Base-by-base conservation (phyloP, 352 stramenopile species). In the Achlya hypogyna region DNA sequence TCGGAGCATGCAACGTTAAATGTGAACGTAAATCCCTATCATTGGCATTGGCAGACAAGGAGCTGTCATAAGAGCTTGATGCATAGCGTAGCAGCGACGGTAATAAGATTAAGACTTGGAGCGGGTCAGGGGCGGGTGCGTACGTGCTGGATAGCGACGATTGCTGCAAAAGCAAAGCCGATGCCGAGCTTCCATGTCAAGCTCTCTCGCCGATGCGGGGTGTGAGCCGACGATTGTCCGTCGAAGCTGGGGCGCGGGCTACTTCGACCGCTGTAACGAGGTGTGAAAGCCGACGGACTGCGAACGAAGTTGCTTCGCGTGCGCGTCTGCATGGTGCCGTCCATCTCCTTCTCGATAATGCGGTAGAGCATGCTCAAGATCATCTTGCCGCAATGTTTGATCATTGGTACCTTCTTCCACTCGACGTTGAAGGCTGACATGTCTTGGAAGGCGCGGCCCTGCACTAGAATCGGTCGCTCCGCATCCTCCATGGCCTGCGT, bases 331-430 rank as follows among this genome's bases (percentile, higher is more conserved):
- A 67, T 67, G 28, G 18, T 20, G 10, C 60, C 60, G 34, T 67
- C 60, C 60, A 94, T 79, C 68, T 94, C 85, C 58, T 89, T 79
- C 63, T 92, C 85, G 34, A 94, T 94, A 69, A 94, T 90, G 27
- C 78, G 82, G 53, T 94, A 94, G 53, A 94, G 77, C 74, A 94
- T 94, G 6, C 75, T 78, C 31, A 82, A 75, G 25, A 94, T 82
- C 52, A 84, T 83, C 59, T 81, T 77, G 20, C 83, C 85, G 54
- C 78, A 86, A 72, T 94, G 85, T 60, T 91, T 91, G 71, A 94
- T 88, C 85, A 94, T 94, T 3, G 75, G 78, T 29, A 81, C 71
- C 59, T 94, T 94, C 53, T 92, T 78, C 85, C 85, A 94, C 56
- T 94, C 83, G 23, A 79, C 74, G 18, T 62, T 49, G 34, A 71